Conservation (phyloP, 257 asterid genomes). For the Solanum chilense region DNA sequence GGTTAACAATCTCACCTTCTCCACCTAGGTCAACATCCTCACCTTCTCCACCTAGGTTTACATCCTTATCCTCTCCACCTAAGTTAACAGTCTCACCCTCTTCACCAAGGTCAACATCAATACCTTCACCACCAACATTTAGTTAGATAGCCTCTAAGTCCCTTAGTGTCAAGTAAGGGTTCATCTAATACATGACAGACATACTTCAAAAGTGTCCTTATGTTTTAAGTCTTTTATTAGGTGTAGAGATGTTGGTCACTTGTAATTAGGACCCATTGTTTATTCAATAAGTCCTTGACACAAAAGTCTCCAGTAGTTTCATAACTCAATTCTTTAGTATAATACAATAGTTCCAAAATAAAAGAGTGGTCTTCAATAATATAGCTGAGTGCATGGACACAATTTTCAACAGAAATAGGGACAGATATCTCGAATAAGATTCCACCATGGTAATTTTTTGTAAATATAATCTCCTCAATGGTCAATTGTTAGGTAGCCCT, state of each 20-base stretch:
- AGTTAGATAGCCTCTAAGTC: neutral
- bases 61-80: too few relatives aligned
- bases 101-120: too few relatives aligned
- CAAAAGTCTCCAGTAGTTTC: too few relatives aligned
- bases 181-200: neutral
- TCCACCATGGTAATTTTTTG: neutral
- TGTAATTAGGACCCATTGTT: too few relatives aligned
- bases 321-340: too few relatives aligned
- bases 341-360: neutral
- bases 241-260: neutral
- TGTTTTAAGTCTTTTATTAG: neutral
- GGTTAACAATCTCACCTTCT: too few relatives aligned
- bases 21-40: too few relatives aligned
- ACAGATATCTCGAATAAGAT: fast-evolving
- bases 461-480: neutral
- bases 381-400: neutral
- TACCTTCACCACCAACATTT: too few relatives aligned
- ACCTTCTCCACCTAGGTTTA: too few relatives aligned
- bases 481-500: neutral
- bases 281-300: too few relatives aligned
- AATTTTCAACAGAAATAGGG: neutral
- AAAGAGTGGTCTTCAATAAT: neutral
- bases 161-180: neutral
- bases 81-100: neutral
- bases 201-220: neutral